Conservation (phyloP, 768 basidiomycete species). For the Termitomyces sp. region DNA sequence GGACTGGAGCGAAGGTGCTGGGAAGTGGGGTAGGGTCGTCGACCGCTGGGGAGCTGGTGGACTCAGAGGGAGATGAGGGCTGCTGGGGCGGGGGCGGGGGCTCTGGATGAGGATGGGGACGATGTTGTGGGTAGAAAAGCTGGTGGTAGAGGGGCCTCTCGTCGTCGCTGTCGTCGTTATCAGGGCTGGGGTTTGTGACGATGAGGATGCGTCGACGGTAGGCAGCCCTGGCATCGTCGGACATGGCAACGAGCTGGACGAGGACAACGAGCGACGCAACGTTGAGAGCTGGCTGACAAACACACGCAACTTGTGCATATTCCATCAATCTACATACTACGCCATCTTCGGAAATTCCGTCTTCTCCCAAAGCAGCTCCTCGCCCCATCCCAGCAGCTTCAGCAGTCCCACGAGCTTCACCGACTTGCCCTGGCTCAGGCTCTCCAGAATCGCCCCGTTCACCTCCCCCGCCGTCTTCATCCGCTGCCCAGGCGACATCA, state of each 20-base stretch:
- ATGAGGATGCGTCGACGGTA: constrained; percentile 36
- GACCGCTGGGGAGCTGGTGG: constrained; percentile 53
- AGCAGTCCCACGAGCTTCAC: constrained; percentile 83
- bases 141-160: background rate
- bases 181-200: constrained; percentile 58
- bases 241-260: constrained; percentile 32
- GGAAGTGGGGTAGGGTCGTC: constrained; percentile 71
- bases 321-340: constrained; percentile 14
- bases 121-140: background rate
- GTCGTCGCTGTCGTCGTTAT: constrained; percentile 20
- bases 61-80: constrained; percentile 57
- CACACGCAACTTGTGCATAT: background rate
- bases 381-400: constrained; percentile 86
- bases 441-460: constrained; percentile 92
- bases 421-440: constrained; percentile 86
- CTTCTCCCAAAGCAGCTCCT: constrained; percentile 67
- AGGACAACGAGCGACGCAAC: background rate
- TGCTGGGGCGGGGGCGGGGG: constrained; percentile 11
- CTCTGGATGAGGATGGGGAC: background rate
- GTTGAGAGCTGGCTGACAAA: constrained; percentile 10
- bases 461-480: constrained; percentile 95
- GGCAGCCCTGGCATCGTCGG: constrained; percentile 48
- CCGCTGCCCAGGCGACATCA: constrained; percentile 82
- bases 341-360: constrained; percentile 75
- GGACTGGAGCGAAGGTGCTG: constrained; percentile 50